phyloP scores from a whole-genome alignment of 2,329 filamentous ascomycete genomes.

The Lachnellula willkommii region DNA sequence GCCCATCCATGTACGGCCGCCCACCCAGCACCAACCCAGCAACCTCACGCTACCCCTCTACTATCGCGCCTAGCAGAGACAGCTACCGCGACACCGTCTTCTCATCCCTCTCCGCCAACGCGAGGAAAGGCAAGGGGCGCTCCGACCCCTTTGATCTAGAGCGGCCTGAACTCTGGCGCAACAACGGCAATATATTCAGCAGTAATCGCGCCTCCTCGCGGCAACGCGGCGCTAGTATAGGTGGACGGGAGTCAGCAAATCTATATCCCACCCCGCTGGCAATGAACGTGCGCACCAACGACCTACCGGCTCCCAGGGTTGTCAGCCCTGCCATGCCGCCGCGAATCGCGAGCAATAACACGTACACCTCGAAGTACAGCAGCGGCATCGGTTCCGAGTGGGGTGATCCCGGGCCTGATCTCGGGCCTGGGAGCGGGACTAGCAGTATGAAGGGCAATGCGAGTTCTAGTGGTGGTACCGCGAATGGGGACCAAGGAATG shows the following conservation, averaged over 20 bases:
- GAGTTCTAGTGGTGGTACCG: conserved; percentile 10
- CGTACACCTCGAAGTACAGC: conserved; percentile 25
- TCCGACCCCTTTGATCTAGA: conserved; percentile 64
- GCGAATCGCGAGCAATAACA: conserved; percentile 7
- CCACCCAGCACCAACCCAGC: conserved; percentile 12
- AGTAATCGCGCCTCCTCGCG: not conserved
- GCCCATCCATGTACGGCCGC: conserved; percentile 23
- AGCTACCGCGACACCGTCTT: conserved; percentile 37
- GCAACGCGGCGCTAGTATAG: conserved; percentile 4
- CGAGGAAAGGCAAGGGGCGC: conserved; percentile 50
- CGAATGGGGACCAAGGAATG: not conserved
- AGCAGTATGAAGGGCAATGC: conserved; percentile 19
- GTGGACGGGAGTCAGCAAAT: conserved; percentile 1
- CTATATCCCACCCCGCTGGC: conserved; percentile 6
- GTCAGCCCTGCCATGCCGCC: not conserved
- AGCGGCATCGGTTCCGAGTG: conserved; percentile 34
- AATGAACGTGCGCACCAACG: not conserved
- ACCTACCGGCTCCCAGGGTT: not conserved
- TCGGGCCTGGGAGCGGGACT: conserved; percentile 36
- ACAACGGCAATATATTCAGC: not conserved
- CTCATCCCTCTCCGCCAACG: conserved; percentile 36
- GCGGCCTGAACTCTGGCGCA: conserved; percentile 40
- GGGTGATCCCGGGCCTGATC: conserved; percentile 51
- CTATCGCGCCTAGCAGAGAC: conserved; percentile 27
- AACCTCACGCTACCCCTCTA: conserved; percentile 26